Evolutionary conservation across 169 alveolate genomes (phyloP).

Genomic region (Plasmodium adleri): DNA sequence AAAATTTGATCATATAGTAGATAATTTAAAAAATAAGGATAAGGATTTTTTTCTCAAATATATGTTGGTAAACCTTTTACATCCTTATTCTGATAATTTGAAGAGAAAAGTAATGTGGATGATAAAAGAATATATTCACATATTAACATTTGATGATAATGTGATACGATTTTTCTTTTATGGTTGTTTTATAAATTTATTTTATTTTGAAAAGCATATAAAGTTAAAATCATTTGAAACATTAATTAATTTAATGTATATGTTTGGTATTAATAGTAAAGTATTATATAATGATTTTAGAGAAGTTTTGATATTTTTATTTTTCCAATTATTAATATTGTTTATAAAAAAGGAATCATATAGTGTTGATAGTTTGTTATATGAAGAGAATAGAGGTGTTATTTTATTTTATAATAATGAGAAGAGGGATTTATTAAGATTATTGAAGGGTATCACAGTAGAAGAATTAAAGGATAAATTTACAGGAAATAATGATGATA

Average conservation of each 20-base stretch:
- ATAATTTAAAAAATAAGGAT: slow-evolving; percentile 51
- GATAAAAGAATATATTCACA: slow-evolving; percentile 42
- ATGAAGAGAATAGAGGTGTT: slow-evolving; percentile 18
- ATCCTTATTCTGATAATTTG: slow-evolving; percentile 63
- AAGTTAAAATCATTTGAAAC: slow-evolving; percentile 65
- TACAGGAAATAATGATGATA: not conserved
- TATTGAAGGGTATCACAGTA: not conserved
- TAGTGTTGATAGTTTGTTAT: slow-evolving; percentile 20
- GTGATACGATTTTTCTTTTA: slow-evolving; percentile 45
- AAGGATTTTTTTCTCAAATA: slow-evolving; percentile 48
- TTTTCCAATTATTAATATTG: slow-evolving; percentile 59
- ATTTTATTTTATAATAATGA: slow-evolving; percentile 24
- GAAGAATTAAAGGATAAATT: not conserved
- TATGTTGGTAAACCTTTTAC: slow-evolving; percentile 33
- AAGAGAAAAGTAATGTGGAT: slow-evolving; percentile 54
- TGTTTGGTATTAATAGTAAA: slow-evolving; percentile 57
- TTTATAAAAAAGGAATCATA: slow-evolving; percentile 59
- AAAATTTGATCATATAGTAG: slow-evolving; percentile 18
- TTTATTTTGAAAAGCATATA: slow-evolving; percentile 68
- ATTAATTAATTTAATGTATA: slow-evolving; percentile 49
- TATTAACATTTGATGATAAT: slow-evolving; percentile 38
- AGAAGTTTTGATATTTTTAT: slow-evolving; percentile 58
- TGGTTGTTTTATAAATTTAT: slow-evolving; percentile 45
- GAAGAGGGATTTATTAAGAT: slow-evolving; percentile 16
- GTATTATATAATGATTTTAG: slow-evolving; percentile 53